Conservation (phyloP, 768 basidiomycete species). For the Russula earlei region DNA sequence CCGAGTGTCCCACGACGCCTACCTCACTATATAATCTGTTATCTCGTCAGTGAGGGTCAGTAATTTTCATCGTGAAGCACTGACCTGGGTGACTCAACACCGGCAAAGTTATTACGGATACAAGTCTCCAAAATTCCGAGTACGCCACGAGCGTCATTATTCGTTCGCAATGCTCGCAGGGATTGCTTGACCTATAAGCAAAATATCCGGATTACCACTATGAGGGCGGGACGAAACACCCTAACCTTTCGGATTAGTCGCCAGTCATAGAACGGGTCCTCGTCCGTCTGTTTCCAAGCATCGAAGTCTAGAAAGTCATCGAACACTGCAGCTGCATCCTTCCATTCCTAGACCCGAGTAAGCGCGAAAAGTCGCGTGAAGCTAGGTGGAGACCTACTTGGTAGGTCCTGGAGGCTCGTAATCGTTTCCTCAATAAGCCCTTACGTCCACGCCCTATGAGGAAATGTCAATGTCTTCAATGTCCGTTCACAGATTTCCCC, state of each 20-base stretch:
- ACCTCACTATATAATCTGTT: conserved; percentile 82
- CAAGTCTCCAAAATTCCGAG: conserved; percentile 89
- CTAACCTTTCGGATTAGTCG: conserved; percentile 67
- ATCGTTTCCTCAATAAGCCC: conserved; percentile 60
- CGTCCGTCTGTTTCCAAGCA: conserved; percentile 83
- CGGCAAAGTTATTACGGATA: conserved; percentile 87
- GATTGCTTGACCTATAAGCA: conserved; percentile 58
- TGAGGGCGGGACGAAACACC: background rate
- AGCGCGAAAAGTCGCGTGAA: background rate
- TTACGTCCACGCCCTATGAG: conserved; percentile 74
- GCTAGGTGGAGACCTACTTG: conserved; percentile 38
- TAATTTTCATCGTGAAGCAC: background rate
- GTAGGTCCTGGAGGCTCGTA: conserved; percentile 69
- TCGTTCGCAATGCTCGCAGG: conserved; percentile 57
- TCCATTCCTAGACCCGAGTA: conserved; percentile 62
- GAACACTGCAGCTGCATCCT: conserved; percentile 61
- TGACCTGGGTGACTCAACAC: conserved; percentile 74
- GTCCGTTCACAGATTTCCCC: background rate
- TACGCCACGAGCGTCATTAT: conserved; percentile 75
- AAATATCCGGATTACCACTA: background rate
- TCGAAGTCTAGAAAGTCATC: conserved; percentile 81
- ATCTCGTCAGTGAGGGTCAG: conserved; percentile 11
- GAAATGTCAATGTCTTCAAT: conserved; percentile 2
- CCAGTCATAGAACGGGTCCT: conserved; percentile 90
- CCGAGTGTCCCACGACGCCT: conserved; percentile 10